Evolutionary conservation across 495 filamentous ascomycete genomes (phyloP).

Genomic region (Neurospora sublineolata): DNA sequence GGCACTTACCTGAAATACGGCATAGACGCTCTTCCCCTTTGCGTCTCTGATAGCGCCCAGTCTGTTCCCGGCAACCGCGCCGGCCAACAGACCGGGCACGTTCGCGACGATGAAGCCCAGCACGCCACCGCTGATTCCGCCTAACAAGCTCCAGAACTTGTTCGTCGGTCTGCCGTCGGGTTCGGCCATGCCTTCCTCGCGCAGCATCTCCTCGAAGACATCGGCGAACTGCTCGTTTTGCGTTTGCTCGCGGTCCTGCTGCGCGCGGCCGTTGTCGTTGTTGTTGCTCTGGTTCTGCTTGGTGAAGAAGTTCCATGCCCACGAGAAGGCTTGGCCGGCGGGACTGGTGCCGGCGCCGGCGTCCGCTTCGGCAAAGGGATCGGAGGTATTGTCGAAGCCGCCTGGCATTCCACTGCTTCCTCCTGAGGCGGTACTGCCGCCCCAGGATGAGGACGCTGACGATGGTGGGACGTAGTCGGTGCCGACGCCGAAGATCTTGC

Average conservation of each 20-base stretch:
- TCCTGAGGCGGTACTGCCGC: constrained; percentile 3
- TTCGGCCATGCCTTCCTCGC: constrained; percentile 72
- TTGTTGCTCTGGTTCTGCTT: constrained; percentile 13
- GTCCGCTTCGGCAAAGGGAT: constrained; percentile 48
- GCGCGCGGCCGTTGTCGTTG: constrained; percentile 2
- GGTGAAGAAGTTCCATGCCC: constrained; percentile 42
- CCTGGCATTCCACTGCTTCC: constrained; percentile 2
- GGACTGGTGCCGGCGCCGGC: constrained; percentile 36
- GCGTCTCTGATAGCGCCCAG: constrained; percentile 80
- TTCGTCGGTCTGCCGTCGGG: constrained; percentile 49
- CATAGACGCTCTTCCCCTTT: constrained; percentile 89
- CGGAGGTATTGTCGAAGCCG: constrained; percentile 26
- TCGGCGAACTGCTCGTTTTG: constrained; percentile 73
- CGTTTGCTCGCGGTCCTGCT: constrained; percentile 25
- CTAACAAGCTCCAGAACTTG: constrained; percentile 78
- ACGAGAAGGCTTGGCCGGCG: constrained; percentile 23
- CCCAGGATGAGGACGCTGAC: constrained; percentile 8
- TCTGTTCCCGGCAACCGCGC: constrained; percentile 84
- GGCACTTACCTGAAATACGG: constrained; percentile 54
- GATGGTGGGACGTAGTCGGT: constrained; percentile 12
- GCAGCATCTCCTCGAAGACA: constrained; percentile 96
- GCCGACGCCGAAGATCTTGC: constrained; percentile 27
- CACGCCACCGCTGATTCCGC: constrained; percentile 76
- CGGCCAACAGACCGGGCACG: constrained; percentile 76
- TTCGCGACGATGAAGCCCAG: constrained; percentile 94